Percentiles rank a stretch among this genome's conserved stretches.
These are phyloP conservation scores for Apiospora rasikravindrae DNA, from an alignment of 2,329 filamentous ascomycete genomes.

Conservation along the genomic window DNA sequence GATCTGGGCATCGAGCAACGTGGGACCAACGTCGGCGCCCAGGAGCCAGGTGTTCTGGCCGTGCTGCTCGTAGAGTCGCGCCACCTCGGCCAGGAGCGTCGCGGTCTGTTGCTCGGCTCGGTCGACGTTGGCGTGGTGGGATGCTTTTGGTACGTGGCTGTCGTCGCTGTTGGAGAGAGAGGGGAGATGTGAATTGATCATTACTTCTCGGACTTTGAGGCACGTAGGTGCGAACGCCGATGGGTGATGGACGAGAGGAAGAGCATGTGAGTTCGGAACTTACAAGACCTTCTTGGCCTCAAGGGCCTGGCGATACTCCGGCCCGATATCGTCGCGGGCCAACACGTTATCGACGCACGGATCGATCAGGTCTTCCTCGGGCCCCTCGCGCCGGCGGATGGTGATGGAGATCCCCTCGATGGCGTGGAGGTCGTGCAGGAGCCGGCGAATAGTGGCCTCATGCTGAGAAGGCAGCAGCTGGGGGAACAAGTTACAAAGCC, in stretches of 20 bases:
- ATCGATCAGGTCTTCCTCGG: conserved; percentile 2
- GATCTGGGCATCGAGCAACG: conserved; percentile 22
- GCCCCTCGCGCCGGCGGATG: conserved; percentile 7
- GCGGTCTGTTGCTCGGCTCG: conserved; percentile 16
- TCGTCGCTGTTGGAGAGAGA: neutral
- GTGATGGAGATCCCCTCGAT: conserved; percentile 21
- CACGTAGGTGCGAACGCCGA: neutral
- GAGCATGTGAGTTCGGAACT: neutral
- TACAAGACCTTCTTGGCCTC: conserved; percentile 22
- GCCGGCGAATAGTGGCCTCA: neutral
- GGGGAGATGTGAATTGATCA: neutral
- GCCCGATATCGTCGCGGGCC: conserved; percentile 18
- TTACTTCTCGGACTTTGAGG: too few relatives aligned
- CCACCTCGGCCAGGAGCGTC: neutral
- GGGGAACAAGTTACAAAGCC: conserved; percentile 20
- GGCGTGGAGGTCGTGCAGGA: conserved; percentile 15
- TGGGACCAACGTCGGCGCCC: conserved; percentile 11
- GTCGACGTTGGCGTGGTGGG: conserved; percentile 15
- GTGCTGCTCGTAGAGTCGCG: neutral
- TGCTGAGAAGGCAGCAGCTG: neutral
- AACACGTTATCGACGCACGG: conserved; percentile 5
- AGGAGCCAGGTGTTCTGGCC: conserved; percentile 14
- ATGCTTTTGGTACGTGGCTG: conserved; percentile 2
- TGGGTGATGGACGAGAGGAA: neutral
- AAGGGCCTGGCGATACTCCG: conserved; percentile 15